Evolutionary conservation across 768 basidiomycete species (phyloP), one percentile per base, ranked within the genome.

Genomic region (Mycena albidolilacea): DNA sequence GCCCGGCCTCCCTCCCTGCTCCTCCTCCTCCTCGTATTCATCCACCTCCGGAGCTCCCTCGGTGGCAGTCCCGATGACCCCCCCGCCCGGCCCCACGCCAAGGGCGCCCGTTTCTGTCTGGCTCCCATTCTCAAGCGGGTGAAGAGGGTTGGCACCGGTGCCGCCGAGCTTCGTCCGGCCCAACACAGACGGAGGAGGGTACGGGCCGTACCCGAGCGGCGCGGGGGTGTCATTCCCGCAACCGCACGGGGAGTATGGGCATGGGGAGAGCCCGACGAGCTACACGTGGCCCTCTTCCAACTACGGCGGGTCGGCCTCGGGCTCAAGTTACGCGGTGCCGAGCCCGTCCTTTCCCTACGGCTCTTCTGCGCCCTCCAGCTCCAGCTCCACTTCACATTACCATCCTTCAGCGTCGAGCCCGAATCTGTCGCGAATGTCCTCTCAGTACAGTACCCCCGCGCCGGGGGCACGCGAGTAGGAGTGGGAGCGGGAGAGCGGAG

Each of bases 211-310:
- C 37, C 55, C 66, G 6, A 59, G 54, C 43, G 46, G 38, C 44
- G 55, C 54, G 23, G 66, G 66, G 21, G 66, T 67, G 6, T 67
- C 66, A 30, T 70, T 62, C 52, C 39, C 62, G 19, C 41, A 57
- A 46, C 35, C 70, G 39, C 55, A 37, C 30, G 30, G 30, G 1
- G 30, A 30, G 30, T 30, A 30, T 3, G 30, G 1, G 30, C 30
- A 30, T 3, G 3, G 3, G 1, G 30, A 30, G 30, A 30, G 30
- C 30, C 30, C 30, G 30, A 30, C 62, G 39, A 48, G 37, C 37
- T 54, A 43, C 8, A 6, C 35, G 2, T 37, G 64, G 2, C 12
- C 55, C 1, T 3, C 55, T 4, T 57, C 55, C 14, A 35, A 17
- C 12, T 37, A 35, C 14, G 9, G 35, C 8, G 2, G n/a, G 7